Percentiles rank a stretch among this genome's conserved stretches.
phyloP scores from a whole-genome alignment of 768 basidiomycete genomes.

The Dioszegia aurantiaca region DNA sequence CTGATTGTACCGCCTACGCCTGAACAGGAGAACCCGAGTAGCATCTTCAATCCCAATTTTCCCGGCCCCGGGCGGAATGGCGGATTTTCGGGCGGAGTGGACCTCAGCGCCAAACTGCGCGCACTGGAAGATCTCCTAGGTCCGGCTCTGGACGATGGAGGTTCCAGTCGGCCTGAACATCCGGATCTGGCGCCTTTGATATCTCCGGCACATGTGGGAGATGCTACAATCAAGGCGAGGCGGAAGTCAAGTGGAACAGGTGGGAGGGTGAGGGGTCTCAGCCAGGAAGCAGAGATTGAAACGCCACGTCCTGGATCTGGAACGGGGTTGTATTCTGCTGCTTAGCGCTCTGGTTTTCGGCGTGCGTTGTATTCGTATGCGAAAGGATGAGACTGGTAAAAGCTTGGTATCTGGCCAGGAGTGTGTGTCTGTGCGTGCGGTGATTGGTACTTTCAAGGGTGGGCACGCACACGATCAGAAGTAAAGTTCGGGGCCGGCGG shows the following conservation, averaged over 20 bases:
- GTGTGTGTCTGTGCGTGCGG: too few relatives aligned
- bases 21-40: not conserved
- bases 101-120: not conserved
- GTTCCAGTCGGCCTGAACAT: not conserved
- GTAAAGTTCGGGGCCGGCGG: too few relatives aligned
- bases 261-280: not conserved
- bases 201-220: not conserved
- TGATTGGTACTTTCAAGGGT: too few relatives aligned
- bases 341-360: too few relatives aligned
- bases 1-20: slow-evolving; percentile 10
- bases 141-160: too few relatives aligned
- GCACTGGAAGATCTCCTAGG: slow-evolving; percentile 10
- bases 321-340: too few relatives aligned
- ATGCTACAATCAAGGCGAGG: slow-evolving; percentile 1
- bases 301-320: not conserved
- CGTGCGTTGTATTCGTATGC: too few relatives aligned
- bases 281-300: not conserved
- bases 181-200: not conserved
- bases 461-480: too few relatives aligned
- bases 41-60: not conserved
- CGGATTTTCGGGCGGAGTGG: slow-evolving; percentile 7
- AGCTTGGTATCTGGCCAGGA: too few relatives aligned
- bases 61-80: not conserved
- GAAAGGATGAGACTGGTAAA: too few relatives aligned
- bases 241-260: not conserved